Evolutionary conservation across 2,329 filamentous ascomycete genomes (phyloP).

Genomic region (Coniochaeta prunicola): DNA sequence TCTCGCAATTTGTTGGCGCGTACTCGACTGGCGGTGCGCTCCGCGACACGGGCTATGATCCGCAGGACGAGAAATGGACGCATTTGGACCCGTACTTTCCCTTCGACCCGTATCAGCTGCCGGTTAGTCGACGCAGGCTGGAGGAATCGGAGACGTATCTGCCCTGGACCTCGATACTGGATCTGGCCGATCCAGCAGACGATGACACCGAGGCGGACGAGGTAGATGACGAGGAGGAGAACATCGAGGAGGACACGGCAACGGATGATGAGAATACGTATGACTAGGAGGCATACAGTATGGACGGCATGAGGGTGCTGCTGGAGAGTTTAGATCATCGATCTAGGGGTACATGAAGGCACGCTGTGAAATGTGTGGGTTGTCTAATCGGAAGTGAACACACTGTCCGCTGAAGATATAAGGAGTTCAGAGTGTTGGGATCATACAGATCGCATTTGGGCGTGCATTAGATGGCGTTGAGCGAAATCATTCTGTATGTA

Average conservation of each 20-base stretch:
- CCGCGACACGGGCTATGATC: constrained; percentile 42
- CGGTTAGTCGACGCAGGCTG: constrained; percentile 80
- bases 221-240: constrained; percentile 27
- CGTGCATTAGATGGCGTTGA: not conserved
- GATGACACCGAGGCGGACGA: constrained; percentile 33
- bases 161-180: constrained; percentile 68
- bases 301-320: not conserved
- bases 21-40: constrained; percentile 48
- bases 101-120: constrained; percentile 92
- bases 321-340: not conserved
- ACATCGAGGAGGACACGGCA: constrained; percentile 17
- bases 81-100: constrained; percentile 94
- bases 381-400: not conserved
- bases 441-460: not conserved
- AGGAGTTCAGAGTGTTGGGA: not conserved
- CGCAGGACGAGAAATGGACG: constrained; percentile 67
- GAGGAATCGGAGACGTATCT: constrained; percentile 67
- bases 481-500: not conserved
- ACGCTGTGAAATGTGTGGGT: not conserved
- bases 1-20: constrained; percentile 58
- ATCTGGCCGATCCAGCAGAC: constrained; percentile 50
- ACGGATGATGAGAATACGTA: constrained; percentile 17
- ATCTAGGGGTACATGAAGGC: not conserved
- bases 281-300: not conserved
- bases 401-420: not conserved